Percentiles rank a stretch among this genome's conserved stretches.
Evolutionary conservation across 1,284 basidiomycete species (phyloP).

Genomic region (Filobasidium uniguttulatum): DNA sequence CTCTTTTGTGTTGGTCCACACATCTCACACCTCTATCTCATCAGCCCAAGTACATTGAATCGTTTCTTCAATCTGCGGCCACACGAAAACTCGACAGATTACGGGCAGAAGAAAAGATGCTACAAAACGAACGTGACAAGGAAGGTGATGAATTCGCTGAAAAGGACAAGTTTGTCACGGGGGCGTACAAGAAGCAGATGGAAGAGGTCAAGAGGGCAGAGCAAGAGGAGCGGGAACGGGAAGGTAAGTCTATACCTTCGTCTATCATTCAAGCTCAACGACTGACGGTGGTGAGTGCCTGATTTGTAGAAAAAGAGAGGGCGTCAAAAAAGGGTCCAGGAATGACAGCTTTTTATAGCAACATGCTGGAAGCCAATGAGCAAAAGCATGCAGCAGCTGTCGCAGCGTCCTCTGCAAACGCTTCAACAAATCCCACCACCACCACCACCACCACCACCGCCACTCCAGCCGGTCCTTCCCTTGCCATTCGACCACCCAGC

Average conservation of each 20-base stretch:
- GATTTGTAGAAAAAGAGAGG: constrained; percentile 49
- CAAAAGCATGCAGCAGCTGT: constrained; percentile 71
- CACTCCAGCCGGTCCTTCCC: constrained; percentile 10
- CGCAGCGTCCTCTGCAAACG: constrained; percentile 45
- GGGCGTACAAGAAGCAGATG: constrained; percentile 94
- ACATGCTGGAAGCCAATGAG: constrained; percentile 65
- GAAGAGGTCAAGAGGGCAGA: constrained; percentile 79
- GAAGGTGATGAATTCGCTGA: constrained; percentile 91
- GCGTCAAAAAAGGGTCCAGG: constrained; percentile 47
- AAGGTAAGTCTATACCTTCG: constrained; percentile 47
- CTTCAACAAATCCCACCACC: constrained; percentile 18
- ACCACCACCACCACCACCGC: neutral
- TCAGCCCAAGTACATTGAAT: constrained; percentile 85
- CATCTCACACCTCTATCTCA: neutral
- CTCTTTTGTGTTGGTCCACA: too few relatives aligned
- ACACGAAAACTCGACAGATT: constrained; percentile 77
- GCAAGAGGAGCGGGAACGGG: constrained; percentile 70
- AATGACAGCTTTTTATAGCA: constrained; percentile 74
- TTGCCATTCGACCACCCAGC: constrained; percentile 11
- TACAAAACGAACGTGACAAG: constrained; percentile 76
- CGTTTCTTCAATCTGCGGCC: constrained; percentile 66
- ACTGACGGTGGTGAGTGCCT: neutral
- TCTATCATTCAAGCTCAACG: neutral
- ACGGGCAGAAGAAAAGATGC: constrained; percentile 97
- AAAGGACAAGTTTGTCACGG: constrained; percentile 93